These are phyloP conservation scores for Psilocybe mexicana DNA, from an alignment of 1,284 basidiomycete genomes.

Conservation along the genomic window DNA sequence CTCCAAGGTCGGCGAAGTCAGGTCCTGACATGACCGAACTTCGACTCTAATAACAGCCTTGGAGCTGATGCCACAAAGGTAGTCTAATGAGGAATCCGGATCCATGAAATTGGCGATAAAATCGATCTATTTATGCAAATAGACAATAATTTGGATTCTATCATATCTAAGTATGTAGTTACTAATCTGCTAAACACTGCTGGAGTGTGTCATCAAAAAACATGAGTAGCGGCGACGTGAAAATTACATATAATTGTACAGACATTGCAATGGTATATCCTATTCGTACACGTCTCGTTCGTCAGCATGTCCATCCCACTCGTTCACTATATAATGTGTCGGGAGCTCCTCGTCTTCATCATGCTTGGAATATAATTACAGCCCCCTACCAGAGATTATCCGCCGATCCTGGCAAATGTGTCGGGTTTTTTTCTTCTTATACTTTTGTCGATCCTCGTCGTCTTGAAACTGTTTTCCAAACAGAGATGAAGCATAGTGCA, in stretches of 20 bases:
- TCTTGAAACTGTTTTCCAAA: constrained; percentile 29
- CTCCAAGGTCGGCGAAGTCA: too few species aligned
- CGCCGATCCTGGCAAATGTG: too few species aligned
- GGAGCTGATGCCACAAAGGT: background rate
- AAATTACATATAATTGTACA: constrained; percentile 1
- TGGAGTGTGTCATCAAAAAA: background rate
- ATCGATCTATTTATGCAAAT: background rate
- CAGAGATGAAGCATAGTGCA: constrained; percentile 26
- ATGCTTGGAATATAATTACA: background rate
- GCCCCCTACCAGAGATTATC: background rate
- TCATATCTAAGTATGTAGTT: background rate
- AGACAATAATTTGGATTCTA: background rate
- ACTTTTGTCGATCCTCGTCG: constrained; percentile 26
- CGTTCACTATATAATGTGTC: background rate
- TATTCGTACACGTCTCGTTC: background rate
- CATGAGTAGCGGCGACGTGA: background rate
- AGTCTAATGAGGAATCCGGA: background rate
- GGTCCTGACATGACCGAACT: background rate
- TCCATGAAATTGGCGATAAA: background rate
- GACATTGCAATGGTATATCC: background rate
- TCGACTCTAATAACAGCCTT: background rate
- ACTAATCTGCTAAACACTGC: background rate
- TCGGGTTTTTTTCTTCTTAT: constrained; percentile 9
- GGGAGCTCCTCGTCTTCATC: background rate
- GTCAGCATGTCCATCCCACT: background rate